These are phyloP conservation scores for Suillus americanus DNA, from an alignment of 768 basidiomycete genomes.

Conservation along the genomic window DNA sequence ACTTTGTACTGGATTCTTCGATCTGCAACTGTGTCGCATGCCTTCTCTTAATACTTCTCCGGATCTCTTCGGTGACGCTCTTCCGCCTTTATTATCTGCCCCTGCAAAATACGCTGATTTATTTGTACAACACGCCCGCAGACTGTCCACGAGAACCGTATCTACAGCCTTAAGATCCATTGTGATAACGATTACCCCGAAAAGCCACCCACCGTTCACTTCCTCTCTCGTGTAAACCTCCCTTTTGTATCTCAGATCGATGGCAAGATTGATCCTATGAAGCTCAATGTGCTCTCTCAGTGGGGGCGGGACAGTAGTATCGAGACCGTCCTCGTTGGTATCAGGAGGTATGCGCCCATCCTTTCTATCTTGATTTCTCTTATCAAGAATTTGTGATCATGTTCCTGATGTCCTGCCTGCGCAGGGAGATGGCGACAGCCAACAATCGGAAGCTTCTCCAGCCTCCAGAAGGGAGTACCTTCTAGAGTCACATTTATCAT, in stretches of 20 bases:
- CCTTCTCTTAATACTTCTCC: background rate
- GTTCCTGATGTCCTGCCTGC: constrained; percentile 7
- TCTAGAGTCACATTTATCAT: constrained; percentile 35
- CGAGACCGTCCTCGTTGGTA: constrained; percentile 89
- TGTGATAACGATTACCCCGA: constrained; percentile 82
- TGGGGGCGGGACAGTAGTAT: constrained; percentile 82
- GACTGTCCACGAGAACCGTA: constrained; percentile 99
- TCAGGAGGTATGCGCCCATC: constrained; percentile 61
- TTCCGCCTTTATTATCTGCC: background rate
- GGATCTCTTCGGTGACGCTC: background rate
- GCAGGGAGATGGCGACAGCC: constrained; percentile 92
- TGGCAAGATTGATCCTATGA: constrained; percentile 76
- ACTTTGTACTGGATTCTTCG: background rate
- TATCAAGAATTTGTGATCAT: background rate
- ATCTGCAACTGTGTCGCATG: background rate
- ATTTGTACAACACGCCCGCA: constrained; percentile 26
- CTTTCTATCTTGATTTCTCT: background rate
- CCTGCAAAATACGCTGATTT: background rate
- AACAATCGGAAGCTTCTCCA: constrained; percentile 93
- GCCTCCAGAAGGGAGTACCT: constrained; percentile 83
- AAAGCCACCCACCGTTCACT: constrained; percentile 74
- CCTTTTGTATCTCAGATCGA: constrained; percentile 80
- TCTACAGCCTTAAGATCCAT: constrained; percentile 91
- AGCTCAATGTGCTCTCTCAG: constrained; percentile 66
- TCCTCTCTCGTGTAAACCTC: constrained; percentile 87